Evolutionary conservation across 2,329 filamentous ascomycete species (phyloP).

Genomic region (Alternaria incomplexa): DNA sequence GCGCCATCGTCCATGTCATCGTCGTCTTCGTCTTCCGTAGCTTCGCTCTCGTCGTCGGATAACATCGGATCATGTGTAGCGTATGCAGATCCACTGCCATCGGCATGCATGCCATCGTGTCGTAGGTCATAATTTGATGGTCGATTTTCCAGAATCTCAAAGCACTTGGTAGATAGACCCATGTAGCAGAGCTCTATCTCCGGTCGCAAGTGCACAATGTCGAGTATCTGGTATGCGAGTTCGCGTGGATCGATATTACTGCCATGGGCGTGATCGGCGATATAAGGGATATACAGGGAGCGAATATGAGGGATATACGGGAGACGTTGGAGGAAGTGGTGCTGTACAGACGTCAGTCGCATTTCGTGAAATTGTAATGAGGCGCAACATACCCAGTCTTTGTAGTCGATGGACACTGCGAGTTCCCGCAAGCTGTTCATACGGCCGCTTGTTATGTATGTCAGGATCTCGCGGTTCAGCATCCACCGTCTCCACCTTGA

Average conservation of each 20-base stretch:
- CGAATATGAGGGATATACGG: slow-evolving; percentile 73
- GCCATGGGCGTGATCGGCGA: slow-evolving; percentile 66
- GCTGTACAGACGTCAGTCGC: slow-evolving; percentile 55
- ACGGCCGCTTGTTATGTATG: slow-evolving; percentile 76
- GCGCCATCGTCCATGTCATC: slow-evolving; percentile 58
- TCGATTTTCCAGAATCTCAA: slow-evolving; percentile 75
- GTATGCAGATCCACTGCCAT: slow-evolving; percentile 31
- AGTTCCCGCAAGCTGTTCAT: slow-evolving; percentile 76
- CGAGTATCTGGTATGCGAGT: slow-evolving; percentile 75
- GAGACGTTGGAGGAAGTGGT: slow-evolving; percentile 77
- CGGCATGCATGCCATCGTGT: slow-evolving; percentile 36
- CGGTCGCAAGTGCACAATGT: slow-evolving; percentile 77
- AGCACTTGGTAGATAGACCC: slow-evolving; percentile 78
- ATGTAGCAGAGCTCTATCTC: slow-evolving; percentile 80
- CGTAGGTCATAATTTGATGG: slow-evolving; percentile 53
- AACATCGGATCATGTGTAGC: slow-evolving; percentile 39
- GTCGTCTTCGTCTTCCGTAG: slow-evolving; percentile 55
- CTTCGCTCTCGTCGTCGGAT: slow-evolving; percentile 47
- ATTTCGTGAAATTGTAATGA: background rate
- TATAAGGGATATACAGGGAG: slow-evolving; percentile 72
- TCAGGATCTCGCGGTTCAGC: slow-evolving; percentile 70
- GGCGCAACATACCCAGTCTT: slow-evolving; percentile 71
- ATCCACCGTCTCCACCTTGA: slow-evolving; percentile 72
- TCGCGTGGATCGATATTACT: slow-evolving; percentile 67
- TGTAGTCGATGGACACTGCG: slow-evolving; percentile 73